phyloP scores from a whole-genome alignment of 2,329 filamentous ascomycete genomes.

The Epichloe festucae region DNA sequence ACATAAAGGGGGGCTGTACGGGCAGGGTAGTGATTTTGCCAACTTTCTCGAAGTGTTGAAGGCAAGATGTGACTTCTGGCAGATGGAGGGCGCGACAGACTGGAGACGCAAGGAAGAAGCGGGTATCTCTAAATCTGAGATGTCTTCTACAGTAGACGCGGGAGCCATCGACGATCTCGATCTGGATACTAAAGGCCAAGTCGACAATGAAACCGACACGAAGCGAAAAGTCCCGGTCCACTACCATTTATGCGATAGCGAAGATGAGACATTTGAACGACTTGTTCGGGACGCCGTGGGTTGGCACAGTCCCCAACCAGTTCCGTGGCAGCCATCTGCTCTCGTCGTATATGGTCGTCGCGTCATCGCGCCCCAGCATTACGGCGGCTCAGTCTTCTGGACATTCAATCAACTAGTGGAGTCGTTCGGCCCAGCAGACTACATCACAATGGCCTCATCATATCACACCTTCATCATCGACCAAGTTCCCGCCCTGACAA shows the following conservation, averaged over 20 bases:
- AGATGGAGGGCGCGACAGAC: slow-evolving; percentile 64
- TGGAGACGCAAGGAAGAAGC: slow-evolving; percentile 47
- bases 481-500: slow-evolving; percentile 51
- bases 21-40: slow-evolving; percentile 58
- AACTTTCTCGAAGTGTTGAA: slow-evolving; percentile 64
- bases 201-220: neutral
- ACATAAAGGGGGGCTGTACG: slow-evolving; percentile 36
- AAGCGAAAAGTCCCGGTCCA: slow-evolving; percentile 15
- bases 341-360: slow-evolving; percentile 50
- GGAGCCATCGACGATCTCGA: neutral
- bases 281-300: slow-evolving; percentile 12
- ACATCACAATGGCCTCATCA: slow-evolving; percentile 66
- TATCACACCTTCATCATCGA: slow-evolving; percentile 70
- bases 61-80: slow-evolving; percentile 70
- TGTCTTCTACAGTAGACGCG: neutral
- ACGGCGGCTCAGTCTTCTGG: slow-evolving; percentile 48
- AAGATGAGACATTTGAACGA: slow-evolving; percentile 17
- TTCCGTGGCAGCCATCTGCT: slow-evolving; percentile 29
- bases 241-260: slow-evolving; percentile 15
- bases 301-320: slow-evolving; percentile 9
- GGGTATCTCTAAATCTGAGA: slow-evolving; percentile 3
- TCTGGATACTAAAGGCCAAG: neutral
- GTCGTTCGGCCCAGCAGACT: slow-evolving; percentile 65
- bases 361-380: slow-evolving; percentile 44
- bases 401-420: slow-evolving; percentile 56